Evolutionary conservation across 495 filamentous ascomycete species (phyloP), one percentile per base, ranked within the genome.

Genomic region (Aeminium ludgeri): DNA sequence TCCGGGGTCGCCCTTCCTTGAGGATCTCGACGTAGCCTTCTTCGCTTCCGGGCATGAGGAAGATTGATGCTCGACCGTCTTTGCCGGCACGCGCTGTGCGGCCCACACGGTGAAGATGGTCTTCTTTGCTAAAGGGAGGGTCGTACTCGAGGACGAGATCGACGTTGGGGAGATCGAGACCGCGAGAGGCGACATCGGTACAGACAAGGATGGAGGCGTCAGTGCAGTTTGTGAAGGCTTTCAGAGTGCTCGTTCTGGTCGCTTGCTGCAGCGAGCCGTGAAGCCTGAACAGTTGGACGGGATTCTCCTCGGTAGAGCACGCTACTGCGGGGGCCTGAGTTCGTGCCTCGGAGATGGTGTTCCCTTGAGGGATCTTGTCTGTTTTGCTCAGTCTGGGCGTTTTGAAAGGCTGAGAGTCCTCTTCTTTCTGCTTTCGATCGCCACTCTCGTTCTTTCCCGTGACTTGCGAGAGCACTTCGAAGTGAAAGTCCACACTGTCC

Each of bases 401-500:
- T 33, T 39, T 29, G 30, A 25, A 5, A 32, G 12, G 8, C 6
- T 38, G 25, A 13, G 33, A 12, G 13, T n/a, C 15, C 16, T 32
- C 16, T 13, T 20, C 12, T 20, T 39, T 13, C 20, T 34, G 13
- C 37, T 48, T 45, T 17, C 54, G 30, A 8, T 53, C 41, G 37
- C 51, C 49, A 23, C 54, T 54, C 17, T 45, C 20, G 2, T 63
- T 54, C 18, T 11, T 10, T 12, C 20, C 17, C 7, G 47, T 45
- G 4, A 47, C 52, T 15, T 71, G 62, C 20, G 74, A 76, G 46
- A 97, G 76, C n/a, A 94, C 59, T 36, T 91, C 79, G 51, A 85
- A 96, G 55, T 93, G 86, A 56, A 92, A 97, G 54, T 97, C 85
- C 34, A 96, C 89, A 8, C 81, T 87, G 53, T 97, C 91, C 12